Evolutionary conservation across 2,329 filamentous ascomycete genomes (phyloP).

Genomic region (Fusarium nematophilum): DNA sequence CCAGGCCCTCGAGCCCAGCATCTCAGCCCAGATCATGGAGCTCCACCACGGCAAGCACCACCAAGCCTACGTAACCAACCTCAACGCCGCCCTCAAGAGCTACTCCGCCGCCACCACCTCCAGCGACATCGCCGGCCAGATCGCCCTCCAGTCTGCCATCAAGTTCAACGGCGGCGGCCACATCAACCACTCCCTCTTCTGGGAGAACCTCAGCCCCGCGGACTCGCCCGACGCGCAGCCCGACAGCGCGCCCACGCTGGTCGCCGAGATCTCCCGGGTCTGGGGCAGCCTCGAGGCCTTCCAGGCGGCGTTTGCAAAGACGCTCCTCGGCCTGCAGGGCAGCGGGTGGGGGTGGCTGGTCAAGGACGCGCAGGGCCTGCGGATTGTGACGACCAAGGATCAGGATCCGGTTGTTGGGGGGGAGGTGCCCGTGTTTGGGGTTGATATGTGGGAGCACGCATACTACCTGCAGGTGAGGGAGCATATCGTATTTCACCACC

Average conservation of each 20-base stretch:
- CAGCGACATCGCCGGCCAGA: constrained; percentile 71
- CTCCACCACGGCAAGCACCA: constrained; percentile 85
- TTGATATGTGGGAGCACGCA: constrained; percentile 96
- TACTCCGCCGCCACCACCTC: constrained; percentile 67
- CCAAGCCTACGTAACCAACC: constrained; percentile 80
- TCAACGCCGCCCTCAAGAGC: constrained; percentile 73
- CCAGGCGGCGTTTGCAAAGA: constrained; percentile 71
- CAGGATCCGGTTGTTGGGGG: constrained; percentile 79
- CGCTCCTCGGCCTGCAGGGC: constrained; percentile 79
- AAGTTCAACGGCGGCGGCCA: constrained; percentile 93
- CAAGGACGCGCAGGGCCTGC: constrained; percentile 69
- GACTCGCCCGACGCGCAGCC: constrained; percentile 67
- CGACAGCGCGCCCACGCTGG: constrained; percentile 66
- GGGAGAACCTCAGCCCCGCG: constrained; percentile 80
- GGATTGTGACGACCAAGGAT: constrained; percentile 85
- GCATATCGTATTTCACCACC: not conserved
- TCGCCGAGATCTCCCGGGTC: constrained; percentile 68
- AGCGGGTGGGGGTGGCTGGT: constrained; percentile 92
- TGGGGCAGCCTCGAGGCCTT: constrained; percentile 79
- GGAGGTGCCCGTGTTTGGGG: constrained; percentile 77
- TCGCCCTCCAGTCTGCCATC: constrained; percentile 76
- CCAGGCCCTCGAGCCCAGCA: constrained; percentile 80
- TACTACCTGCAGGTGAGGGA: constrained; percentile 80
- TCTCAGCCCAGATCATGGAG: constrained; percentile 83
- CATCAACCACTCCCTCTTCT: constrained; percentile 94